Evolutionary conservation across 305 asterid genomes (phyloP).

Genomic region (Lippia alba): DNA sequence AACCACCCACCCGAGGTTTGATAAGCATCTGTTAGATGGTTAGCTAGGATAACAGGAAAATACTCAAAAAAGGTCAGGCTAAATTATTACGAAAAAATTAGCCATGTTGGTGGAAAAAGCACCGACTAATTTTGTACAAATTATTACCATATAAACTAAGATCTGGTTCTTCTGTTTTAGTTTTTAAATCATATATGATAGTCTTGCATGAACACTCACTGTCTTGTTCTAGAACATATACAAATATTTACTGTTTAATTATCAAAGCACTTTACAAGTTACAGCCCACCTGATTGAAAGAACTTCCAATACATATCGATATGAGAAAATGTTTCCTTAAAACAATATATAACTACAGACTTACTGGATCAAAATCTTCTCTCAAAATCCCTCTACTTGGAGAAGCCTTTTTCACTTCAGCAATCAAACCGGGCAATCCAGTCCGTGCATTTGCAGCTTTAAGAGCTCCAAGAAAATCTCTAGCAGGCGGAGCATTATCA

Average conservation of each 20-base stretch:
- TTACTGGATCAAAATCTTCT: constrained; percentile 92
- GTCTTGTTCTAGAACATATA: background rate
- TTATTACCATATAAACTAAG: no score
- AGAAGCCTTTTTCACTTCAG: constrained; percentile 98
- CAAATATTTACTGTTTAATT: background rate
- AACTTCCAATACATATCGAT: background rate
- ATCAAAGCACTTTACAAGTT: background rate
- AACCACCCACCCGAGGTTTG: background rate
- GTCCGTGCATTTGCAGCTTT: constrained; percentile 70
- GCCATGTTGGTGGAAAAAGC: background rate
- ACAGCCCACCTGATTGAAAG: background rate
- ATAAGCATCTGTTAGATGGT: constrained; percentile 9
- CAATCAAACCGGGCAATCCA: constrained; percentile 87
- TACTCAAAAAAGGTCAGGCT: background rate
- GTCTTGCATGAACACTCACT: constrained; percentile 4
- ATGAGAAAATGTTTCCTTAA: background rate
- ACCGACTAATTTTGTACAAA: no score
- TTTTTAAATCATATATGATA: background rate
- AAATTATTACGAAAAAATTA: background rate
- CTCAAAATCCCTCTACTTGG: constrained; percentile 92
- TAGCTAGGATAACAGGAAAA: background rate
- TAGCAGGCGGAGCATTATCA: constrained; percentile 68
- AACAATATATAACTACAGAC: constrained; percentile 20
- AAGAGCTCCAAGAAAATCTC: constrained; percentile 89
- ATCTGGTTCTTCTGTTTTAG: background rate